Evolutionary conservation across 2,329 filamentous ascomycete species (phyloP).

Genomic region (Cucurbitaria berberidis): DNA sequence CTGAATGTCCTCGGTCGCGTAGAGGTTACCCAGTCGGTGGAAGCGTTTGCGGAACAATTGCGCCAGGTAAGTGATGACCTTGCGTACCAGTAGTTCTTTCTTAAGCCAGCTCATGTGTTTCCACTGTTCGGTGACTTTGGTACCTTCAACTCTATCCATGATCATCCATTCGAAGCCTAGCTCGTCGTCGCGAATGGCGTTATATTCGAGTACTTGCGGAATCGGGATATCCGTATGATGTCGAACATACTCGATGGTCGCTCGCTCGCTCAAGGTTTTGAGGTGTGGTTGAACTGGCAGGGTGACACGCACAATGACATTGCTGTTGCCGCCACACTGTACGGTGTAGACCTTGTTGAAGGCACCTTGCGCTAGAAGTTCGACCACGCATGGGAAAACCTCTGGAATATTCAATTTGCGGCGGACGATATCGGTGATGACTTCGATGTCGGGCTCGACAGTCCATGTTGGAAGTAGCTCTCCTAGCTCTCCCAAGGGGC

Average conservation of each 20-base stretch:
- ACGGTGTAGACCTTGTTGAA: constrained; percentile 24
- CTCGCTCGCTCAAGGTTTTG: constrained; percentile 25
- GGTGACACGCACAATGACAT: constrained; percentile 36
- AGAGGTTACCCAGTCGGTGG: constrained; percentile 8
- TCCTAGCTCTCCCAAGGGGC: not conserved
- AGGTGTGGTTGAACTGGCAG: constrained; percentile 25
- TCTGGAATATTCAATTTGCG: constrained; percentile 2
- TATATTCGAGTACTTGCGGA: constrained; percentile 14
- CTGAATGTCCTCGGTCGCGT: not conserved
- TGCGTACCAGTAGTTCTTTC: constrained; percentile 13
- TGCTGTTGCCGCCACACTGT: not conserved
- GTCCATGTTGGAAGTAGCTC: constrained; percentile 7
- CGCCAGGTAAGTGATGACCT: constrained; percentile 2
- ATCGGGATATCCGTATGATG: constrained; percentile 26
- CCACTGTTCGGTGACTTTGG: not conserved
- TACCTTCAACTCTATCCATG: constrained; percentile 22
- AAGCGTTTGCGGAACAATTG: constrained; percentile 8
- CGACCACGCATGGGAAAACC: not conserved
- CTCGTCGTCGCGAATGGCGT: constrained; percentile 12
- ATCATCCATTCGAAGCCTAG: constrained; percentile 37
- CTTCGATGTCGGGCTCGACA: constrained; percentile 7
- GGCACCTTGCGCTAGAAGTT: constrained; percentile 14
- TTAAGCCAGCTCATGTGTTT: constrained; percentile 10
- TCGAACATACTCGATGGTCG: constrained; percentile 25
- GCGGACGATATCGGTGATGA: constrained; percentile 3